phyloP scores from a whole-genome alignment of 2,329 filamentous ascomycete genomes.

The Tolypocladium ophioglossoides region DNA sequence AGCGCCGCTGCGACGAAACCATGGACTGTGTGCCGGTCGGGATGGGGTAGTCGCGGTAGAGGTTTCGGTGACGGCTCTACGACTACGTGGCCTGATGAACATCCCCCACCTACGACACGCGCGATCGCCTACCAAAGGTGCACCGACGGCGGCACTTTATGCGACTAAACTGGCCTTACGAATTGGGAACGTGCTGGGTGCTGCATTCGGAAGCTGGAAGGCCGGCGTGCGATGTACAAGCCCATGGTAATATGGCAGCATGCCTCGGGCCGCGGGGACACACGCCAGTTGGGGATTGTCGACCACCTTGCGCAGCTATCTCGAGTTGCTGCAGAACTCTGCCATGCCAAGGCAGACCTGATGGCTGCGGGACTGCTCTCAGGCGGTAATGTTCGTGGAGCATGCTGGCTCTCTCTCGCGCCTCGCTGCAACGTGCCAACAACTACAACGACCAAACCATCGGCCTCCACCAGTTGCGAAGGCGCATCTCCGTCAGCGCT shows the following conservation, averaged over 20 bases:
- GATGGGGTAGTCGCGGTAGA: background rate
- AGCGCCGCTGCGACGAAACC: background rate
- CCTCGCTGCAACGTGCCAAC: background rate
- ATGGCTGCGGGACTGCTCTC: background rate
- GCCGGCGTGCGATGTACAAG: background rate
- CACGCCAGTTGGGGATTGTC: background rate
- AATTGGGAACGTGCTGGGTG: background rate
- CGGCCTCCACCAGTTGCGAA: background rate
- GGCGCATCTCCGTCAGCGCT: background rate
- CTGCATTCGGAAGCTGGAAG: background rate
- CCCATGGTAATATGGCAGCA: background rate
- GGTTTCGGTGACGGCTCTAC: background rate
- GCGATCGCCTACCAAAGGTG: background rate
- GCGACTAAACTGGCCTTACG: background rate
- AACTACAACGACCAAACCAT: background rate
- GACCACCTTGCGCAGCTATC: background rate
- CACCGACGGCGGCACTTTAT: too few species aligned
- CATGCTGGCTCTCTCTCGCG: background rate
- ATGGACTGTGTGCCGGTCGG: background rate
- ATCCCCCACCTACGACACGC: background rate
- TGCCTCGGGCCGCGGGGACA: background rate
- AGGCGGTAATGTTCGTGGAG: background rate
- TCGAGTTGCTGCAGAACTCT: background rate
- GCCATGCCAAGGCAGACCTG: background rate
- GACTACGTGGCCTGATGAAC: background rate